These are phyloP conservation scores for Aureobasidium namibiae DNA, from an alignment of 2,329 filamentous ascomycete genomes.

Conservation along the genomic window DNA sequence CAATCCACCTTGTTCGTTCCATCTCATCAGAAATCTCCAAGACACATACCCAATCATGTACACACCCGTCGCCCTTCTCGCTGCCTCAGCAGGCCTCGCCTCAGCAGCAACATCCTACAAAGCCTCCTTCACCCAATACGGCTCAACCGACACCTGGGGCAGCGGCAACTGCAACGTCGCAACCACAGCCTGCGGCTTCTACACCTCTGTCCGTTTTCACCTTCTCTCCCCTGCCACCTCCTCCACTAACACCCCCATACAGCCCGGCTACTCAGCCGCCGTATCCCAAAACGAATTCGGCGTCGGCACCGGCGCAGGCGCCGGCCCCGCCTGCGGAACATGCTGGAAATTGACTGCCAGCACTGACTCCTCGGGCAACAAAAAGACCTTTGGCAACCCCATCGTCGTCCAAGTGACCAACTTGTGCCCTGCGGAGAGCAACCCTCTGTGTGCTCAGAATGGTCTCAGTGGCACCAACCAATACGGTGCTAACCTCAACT, in stretches of 20 bases:
- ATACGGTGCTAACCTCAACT: conserved; percentile 34
- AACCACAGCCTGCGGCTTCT: conserved; percentile 32
- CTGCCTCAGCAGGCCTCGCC: background rate
- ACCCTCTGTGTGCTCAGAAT: conserved; percentile 31
- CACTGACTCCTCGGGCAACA: conserved; percentile 27
- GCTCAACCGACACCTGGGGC: conserved; percentile 26
- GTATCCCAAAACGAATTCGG: conserved; percentile 33
- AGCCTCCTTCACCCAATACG: conserved; percentile 30
- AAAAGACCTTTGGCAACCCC: conserved; percentile 9
- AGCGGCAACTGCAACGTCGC: conserved; percentile 29
- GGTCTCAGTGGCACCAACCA: conserved; percentile 27
- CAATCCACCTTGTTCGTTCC: background rate
- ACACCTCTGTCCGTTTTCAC: conserved; percentile 16
- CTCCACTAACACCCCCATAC: background rate
- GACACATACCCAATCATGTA: background rate
- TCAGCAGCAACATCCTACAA: conserved; percentile 15
- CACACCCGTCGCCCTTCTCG: background rate
- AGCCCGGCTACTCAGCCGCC: conserved; percentile 29
- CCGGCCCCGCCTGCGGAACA: conserved; percentile 32
- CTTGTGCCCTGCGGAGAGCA: conserved; percentile 31
- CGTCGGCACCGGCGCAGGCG: conserved; percentile 28
- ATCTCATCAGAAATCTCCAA: background rate
- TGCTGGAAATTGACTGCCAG: conserved; percentile 31
- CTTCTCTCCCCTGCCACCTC: too few species aligned
- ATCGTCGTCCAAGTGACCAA: conserved; percentile 35